Base-by-base conservation (phyloP, 2,329 filamentous ascomycete genomes). In the Lachnellula subtilissima region DNA sequence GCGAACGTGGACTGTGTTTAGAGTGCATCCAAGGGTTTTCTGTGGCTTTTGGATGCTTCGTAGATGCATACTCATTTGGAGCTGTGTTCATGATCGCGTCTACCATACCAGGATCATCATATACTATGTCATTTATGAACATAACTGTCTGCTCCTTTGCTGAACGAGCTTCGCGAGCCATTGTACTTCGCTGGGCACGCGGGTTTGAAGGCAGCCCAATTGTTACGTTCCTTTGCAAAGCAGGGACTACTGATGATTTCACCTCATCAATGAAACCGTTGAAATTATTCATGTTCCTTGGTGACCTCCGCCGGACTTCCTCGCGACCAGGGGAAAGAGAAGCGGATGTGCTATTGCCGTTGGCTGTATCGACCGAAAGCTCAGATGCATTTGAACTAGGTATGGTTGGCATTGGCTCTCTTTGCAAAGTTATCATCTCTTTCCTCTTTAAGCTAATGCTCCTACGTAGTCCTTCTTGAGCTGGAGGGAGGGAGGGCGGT, bases 51-150 rank as follows among this genome's bases (percentile, higher is more conserved):
- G 62, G 59, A 17, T 54, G 51, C 15, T 61, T 53, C 15, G 59
- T 36, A 4, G 61, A 58, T 6, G 56, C 50, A 17, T 66, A 67
- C 22, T 67, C 70, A 23, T 71, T 71, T 17, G 72, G 71, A 3
- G 73, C 75, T 11, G 70, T 74, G 32, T 76, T 72, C 37, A 82
- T 75, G 56, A 83, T 79, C 23, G 72, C 74, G 51, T 76, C 71
- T 2, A 84, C 78, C 1, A 71, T 67, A 28, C 64, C 69, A 0
- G 81, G 79, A 54, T 84, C 73, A 53, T 83, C 72, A 59, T 82
- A 83, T 37, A 79, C 73, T 53, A 83, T 81, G 50, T 78, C 74
- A 56, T 82, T 83, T 50, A 84, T 68, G 53, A 82, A 76, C 75
- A 84, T 77, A 47, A 83, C 75, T 4, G 76, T 82, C 56, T 78